Evolutionary conservation across 1,284 basidiomycete genomes (phyloP).

Genomic region (Ustilago cynodontis): DNA sequence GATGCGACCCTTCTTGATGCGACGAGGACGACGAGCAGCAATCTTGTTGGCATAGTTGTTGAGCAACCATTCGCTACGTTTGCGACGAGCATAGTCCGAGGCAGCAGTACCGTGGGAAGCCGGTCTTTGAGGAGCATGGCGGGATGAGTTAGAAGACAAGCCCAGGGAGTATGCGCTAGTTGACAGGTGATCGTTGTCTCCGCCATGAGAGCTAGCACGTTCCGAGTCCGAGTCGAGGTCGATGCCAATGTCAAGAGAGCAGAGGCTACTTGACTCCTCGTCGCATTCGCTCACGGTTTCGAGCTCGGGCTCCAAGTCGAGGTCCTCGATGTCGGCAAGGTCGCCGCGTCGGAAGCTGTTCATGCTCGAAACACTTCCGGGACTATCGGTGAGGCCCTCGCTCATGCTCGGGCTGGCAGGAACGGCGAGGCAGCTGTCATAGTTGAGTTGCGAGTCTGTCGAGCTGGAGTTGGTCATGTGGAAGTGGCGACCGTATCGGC

Average conservation of each 20-base stretch:
- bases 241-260: slow-evolving; percentile 53
- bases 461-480: slow-evolving; percentile 44
- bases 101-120: slow-evolving; percentile 38
- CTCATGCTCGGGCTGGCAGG: slow-evolving; percentile 55
- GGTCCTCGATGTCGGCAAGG: slow-evolving; percentile 65
- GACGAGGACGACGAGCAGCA: slow-evolving; percentile 46
- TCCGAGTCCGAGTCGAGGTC: slow-evolving; percentile 57
- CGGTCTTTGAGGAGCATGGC: slow-evolving; percentile 20
- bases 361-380: slow-evolving; percentile 62
- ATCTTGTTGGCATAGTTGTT: slow-evolving; percentile 56
- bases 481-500: slow-evolving; percentile 37
- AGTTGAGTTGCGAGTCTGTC: slow-evolving; percentile 37
- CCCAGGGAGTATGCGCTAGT: slow-evolving; percentile 20
- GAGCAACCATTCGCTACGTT: slow-evolving; percentile 55
- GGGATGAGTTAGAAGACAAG: slow-evolving; percentile 18
- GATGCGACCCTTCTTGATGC: slow-evolving; percentile 60
- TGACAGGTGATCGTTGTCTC: slow-evolving; percentile 37
- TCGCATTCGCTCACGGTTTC: slow-evolving; percentile 64
- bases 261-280: slow-evolving; percentile 58
- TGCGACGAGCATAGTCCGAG: slow-evolving; percentile 51
- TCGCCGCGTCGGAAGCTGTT: slow-evolving; percentile 63
- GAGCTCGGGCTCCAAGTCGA: slow-evolving; percentile 65
- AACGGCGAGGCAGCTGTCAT: slow-evolving; percentile 25
- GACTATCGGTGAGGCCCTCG: slow-evolving; percentile 55
- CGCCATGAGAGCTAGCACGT: slow-evolving; percentile 40